Conservation (phyloP, 2,329 filamentous ascomycete species). For the Calycina herbarum region DNA sequence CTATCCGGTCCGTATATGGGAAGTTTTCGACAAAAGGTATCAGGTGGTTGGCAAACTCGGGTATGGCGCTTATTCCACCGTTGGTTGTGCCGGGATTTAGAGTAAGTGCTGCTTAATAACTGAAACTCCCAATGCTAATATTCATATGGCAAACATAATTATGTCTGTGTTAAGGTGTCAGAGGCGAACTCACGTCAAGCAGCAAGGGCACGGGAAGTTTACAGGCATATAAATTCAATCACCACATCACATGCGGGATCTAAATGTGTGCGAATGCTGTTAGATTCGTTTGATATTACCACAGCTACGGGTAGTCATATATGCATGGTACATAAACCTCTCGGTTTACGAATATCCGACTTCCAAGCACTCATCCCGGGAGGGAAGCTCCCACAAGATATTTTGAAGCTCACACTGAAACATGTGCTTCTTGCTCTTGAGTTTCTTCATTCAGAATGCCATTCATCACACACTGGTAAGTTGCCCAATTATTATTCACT, state of each 20-base stretch:
- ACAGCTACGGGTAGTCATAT: slow-evolving; percentile 40
- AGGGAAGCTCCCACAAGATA: slow-evolving; percentile 21
- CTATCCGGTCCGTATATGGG: slow-evolving; percentile 25
- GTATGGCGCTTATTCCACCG: slow-evolving; percentile 23
- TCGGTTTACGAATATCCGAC: slow-evolving; percentile 44
- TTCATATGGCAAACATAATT: slow-evolving; percentile 22
- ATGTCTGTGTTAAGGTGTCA: slow-evolving; percentile 21
- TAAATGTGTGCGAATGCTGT: slow-evolving; percentile 35
- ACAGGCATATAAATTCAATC: slow-evolving; percentile 40
- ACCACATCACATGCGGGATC: slow-evolving; percentile 38
- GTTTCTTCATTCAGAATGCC: slow-evolving; percentile 46
- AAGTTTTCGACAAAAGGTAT: slow-evolving; percentile 21
- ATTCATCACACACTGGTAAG: slow-evolving; percentile 48
- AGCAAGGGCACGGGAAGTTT: slow-evolving; percentile 40
- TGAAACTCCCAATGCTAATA: slow-evolving; percentile 10
- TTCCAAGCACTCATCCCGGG: slow-evolving; percentile 21
- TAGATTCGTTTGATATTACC: slow-evolving; percentile 41
- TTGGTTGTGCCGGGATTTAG: slow-evolving; percentile 25
- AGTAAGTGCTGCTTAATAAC: slow-evolving; percentile 14
- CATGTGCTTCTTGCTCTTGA: slow-evolving; percentile 45
- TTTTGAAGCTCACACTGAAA: slow-evolving; percentile 39
- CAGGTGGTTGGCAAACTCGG: slow-evolving; percentile 28
- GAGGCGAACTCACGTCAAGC: slow-evolving; percentile 9
- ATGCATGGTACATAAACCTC: slow-evolving; percentile 43
- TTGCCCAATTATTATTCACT: slow-evolving; percentile 20